Percentiles rank a stretch among this genome's conserved stretches.
Conservation (phyloP, 2,329 filamentous ascomycete genomes). For the Talaromyces pinophilus region DNA sequence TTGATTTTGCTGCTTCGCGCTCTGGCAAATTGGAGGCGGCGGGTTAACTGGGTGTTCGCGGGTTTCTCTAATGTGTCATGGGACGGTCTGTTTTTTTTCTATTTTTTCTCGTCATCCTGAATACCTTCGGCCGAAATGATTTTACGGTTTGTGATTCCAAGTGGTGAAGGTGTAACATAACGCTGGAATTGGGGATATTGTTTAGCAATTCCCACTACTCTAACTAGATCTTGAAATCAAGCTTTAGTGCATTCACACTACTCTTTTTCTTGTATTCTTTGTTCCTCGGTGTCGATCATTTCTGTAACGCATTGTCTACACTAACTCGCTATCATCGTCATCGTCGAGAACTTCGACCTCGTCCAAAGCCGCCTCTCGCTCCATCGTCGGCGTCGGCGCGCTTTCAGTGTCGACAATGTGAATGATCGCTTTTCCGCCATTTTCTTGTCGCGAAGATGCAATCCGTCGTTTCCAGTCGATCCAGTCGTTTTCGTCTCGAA, state of each 20-base stretch:
- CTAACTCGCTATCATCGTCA: slow-evolving; percentile 16
- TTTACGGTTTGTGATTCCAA: slow-evolving; percentile 46
- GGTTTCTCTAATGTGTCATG: slow-evolving; percentile 52
- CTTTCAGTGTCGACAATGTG: slow-evolving; percentile 75
- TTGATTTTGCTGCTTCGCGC: slow-evolving; percentile 43
- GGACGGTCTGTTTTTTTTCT: slow-evolving; percentile 47
- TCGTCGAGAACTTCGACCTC: slow-evolving; percentile 86
- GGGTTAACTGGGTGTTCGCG: slow-evolving; percentile 48
- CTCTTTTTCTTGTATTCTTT: slow-evolving; percentile 1
- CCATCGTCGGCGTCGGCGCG: slow-evolving; percentile 54
- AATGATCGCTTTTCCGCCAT: slow-evolving; percentile 76
- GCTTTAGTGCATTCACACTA: slow-evolving; percentile 31
- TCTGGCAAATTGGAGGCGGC: slow-evolving; percentile 45
- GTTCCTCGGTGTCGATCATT: not conserved
- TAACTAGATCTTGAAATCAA: slow-evolving; percentile 42
- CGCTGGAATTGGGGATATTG: slow-evolving; percentile 38
- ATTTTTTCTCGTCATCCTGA: slow-evolving; percentile 18
- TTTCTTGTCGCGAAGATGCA: slow-evolving; percentile 57
- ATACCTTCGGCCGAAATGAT: slow-evolving; percentile 36
- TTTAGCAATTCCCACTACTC: slow-evolving; percentile 33
- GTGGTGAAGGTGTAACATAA: slow-evolving; percentile 51
- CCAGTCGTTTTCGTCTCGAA: slow-evolving; percentile 82
- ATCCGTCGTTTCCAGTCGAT: slow-evolving; percentile 75
- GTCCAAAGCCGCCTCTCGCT: slow-evolving; percentile 74
- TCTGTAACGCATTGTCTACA: not conserved